These are phyloP conservation scores for Aciculosporium take DNA, from an alignment of 2,329 filamentous ascomycete species.

Conservation along the genomic window DNA sequence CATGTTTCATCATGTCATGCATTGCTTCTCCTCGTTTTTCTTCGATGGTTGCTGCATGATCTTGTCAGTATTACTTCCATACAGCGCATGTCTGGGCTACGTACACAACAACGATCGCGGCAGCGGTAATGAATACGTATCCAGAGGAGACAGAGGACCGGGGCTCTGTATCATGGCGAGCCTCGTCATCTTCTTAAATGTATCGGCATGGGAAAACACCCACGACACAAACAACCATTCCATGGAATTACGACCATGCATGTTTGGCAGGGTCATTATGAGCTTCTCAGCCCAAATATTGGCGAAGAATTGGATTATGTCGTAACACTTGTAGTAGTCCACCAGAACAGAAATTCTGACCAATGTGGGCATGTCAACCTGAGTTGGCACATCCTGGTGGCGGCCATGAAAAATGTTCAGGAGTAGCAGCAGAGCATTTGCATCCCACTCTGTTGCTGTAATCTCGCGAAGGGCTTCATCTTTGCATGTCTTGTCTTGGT, in stretches of 20 bases:
- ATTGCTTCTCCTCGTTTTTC: not conserved
- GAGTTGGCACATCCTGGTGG: conserved; percentile 5
- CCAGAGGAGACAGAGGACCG: not conserved
- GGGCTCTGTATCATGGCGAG: not conserved
- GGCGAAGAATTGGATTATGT: conserved; percentile 25
- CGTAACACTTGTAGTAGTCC: conserved; percentile 27
- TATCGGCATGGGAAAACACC: not conserved
- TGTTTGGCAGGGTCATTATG: not conserved
- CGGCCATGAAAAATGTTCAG: conserved; percentile 1
- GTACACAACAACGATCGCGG: not conserved
- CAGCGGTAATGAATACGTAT: not conserved
- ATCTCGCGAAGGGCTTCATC: not conserved
- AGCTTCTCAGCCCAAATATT: not conserved
- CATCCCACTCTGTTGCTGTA: not conserved
- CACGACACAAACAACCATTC: not conserved
- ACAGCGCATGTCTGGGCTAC: not conserved
- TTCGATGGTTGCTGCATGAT: not conserved
- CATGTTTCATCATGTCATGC: fast-evolving
- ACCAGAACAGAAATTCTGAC: conserved; percentile 28
- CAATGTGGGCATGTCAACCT: conserved; percentile 24
- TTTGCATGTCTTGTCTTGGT: not conserved
- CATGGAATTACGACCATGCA: not conserved
- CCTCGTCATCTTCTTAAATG: not conserved
- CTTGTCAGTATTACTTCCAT: not conserved
- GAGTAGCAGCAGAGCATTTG: not conserved